These are phyloP conservation scores for Zygosaccharomyces pseudobailii DNA, from an alignment of 1,139 yeast species.

Conservation along the genomic window DNA sequence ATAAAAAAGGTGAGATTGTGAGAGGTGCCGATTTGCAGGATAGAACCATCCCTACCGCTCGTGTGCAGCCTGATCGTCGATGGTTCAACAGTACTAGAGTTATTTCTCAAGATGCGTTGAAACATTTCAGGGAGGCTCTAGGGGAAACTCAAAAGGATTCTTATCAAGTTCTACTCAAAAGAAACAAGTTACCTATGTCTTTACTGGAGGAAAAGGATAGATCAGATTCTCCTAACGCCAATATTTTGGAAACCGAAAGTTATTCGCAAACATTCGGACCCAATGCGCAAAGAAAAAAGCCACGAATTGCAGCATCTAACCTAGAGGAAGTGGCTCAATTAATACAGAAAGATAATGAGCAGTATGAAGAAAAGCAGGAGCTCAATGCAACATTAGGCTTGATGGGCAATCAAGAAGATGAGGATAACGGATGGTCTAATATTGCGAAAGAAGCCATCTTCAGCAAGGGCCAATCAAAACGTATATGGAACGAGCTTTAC, in stretches of 20 bases:
- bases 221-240: slow-evolving; percentile 68
- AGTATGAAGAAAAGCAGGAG: slow-evolving; percentile 68
- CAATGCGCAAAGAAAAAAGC: slow-evolving; percentile 88
- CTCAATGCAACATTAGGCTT: slow-evolving; percentile 70
- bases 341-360: slow-evolving; percentile 55
- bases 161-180: slow-evolving; percentile 78
- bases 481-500: slow-evolving; percentile 97
- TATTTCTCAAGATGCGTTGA: slow-evolving; percentile 91
- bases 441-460: slow-evolving; percentile 95
- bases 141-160: slow-evolving; percentile 84
- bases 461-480: slow-evolving; percentile 94
- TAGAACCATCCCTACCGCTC: slow-evolving; percentile 81
- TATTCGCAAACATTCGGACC: slow-evolving; percentile 87
- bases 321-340: slow-evolving; percentile 73
- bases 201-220: slow-evolving; percentile 78
- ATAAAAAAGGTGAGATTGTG: slow-evolving; percentile 81
- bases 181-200: slow-evolving; percentile 96
- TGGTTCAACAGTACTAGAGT: slow-evolving; percentile 99
- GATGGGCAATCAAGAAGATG: slow-evolving; percentile 64
- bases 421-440: slow-evolving; percentile 75
- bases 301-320: slow-evolving; percentile 69
- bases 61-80: slow-evolving; percentile 92
- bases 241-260: slow-evolving; percentile 83
- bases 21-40: slow-evolving; percentile 87
- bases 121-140: slow-evolving; percentile 91